These are phyloP conservation scores for Debaryomyces robertsiae DNA, from an alignment of 1,139 yeast species.

Conservation along the genomic window DNA sequence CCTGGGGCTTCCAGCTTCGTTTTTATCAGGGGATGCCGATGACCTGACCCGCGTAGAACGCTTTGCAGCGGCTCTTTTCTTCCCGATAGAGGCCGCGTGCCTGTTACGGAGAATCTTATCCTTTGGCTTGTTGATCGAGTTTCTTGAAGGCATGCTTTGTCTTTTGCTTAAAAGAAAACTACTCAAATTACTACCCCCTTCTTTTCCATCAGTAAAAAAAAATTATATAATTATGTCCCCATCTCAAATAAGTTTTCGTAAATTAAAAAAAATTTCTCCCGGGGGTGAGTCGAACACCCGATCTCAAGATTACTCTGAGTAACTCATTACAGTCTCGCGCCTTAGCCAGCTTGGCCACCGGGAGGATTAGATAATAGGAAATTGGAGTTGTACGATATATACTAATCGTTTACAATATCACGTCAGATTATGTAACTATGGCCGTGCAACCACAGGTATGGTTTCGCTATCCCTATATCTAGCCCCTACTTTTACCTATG, in stretches of 20 bases:
- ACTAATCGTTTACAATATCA: no score
- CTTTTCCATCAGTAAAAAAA: conserved; percentile 7
- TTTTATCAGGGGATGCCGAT: conserved; percentile 48
- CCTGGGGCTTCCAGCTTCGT: conserved; percentile 34
- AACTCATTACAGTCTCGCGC: conserved; percentile 75
- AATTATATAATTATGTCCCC: conserved; percentile 6
- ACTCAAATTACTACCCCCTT: conserved; percentile 4
- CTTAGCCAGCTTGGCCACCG: conserved; percentile 82
- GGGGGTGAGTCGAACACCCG: conserved; percentile 89
- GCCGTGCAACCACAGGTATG: no score
- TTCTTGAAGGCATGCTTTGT: conserved; percentile 70
- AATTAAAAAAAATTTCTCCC: conserved; percentile 52
- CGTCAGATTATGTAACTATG: background rate
- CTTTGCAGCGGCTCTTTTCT: conserved; percentile 58
- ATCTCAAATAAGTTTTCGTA: conserved; percentile 1
- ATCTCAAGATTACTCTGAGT: conserved; percentile 66
- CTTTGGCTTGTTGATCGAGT: conserved; percentile 80
- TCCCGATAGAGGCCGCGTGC: conserved; percentile 56
- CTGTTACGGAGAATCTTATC: conserved; percentile 56
- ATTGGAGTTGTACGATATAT: background rate
- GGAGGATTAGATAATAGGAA: conserved; percentile 37
- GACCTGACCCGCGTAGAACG: conserved; percentile 45
- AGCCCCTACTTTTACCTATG: no score
- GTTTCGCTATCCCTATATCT: no score
- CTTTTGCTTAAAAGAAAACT: background rate